These are phyloP conservation scores for Aspergillus piperis DNA, from an alignment of 2,329 filamentous ascomycete genomes.

Conservation along the genomic window DNA sequence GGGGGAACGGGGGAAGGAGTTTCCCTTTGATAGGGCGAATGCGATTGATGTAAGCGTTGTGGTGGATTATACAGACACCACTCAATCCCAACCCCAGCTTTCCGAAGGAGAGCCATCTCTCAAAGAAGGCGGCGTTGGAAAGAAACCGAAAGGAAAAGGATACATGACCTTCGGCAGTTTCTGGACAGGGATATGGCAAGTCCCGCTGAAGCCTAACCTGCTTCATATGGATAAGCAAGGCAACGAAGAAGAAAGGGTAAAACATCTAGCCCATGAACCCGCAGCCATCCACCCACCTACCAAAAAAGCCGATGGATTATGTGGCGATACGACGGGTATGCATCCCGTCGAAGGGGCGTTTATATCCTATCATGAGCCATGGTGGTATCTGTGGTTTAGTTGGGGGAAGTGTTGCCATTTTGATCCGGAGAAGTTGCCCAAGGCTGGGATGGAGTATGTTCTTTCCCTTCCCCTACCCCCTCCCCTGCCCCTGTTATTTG, in stretches of 20 bases:
- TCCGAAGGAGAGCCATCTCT: too few species aligned
- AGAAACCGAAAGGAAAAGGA: constrained; percentile 28
- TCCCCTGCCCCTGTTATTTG: too few species aligned
- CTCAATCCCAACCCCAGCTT: not conserved
- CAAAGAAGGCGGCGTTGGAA: not conserved
- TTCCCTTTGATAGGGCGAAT: constrained; percentile 53
- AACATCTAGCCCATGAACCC: constrained; percentile 34
- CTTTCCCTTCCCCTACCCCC: not conserved
- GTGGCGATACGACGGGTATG: constrained; percentile 32
- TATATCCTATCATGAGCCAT: constrained; percentile 31
- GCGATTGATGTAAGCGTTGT: constrained; percentile 62
- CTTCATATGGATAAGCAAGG: constrained; percentile 16
- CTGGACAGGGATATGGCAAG: constrained; percentile 67
- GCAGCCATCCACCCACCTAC: constrained; percentile 20
- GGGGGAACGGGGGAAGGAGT: constrained; percentile 28
- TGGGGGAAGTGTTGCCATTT: constrained; percentile 37
- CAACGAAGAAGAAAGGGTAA: constrained; percentile 19
- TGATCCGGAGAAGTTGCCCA: constrained; percentile 41
- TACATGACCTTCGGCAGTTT: constrained; percentile 67
- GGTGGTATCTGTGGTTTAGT: constrained; percentile 40
- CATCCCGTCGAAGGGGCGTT: constrained; percentile 38
- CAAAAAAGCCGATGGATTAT: constrained; percentile 27
- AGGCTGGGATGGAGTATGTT: constrained; percentile 53
- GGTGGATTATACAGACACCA: constrained; percentile 22
- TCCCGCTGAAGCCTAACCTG: constrained; percentile 45